phyloP scores from a whole-genome alignment of 1,139 yeast species.

The Debaryomycetaceae sp. region DNA sequence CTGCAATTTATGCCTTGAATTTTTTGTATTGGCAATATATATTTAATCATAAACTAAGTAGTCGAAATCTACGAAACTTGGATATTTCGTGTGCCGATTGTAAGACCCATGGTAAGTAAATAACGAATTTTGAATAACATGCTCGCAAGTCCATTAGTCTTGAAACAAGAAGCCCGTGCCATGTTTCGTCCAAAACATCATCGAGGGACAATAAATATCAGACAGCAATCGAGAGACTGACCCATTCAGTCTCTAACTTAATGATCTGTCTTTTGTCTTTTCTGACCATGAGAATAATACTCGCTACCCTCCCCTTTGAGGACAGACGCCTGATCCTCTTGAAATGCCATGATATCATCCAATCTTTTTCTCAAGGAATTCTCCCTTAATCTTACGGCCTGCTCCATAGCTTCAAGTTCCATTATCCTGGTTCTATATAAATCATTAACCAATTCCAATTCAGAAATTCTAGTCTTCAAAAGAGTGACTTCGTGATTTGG shows the following conservation, averaged over 20 bases:
- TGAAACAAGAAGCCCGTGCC: background rate
- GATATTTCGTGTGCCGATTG: background rate
- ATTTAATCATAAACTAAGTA: background rate
- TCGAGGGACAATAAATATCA: conserved; percentile 1
- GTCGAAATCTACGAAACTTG: background rate
- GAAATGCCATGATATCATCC: conserved; percentile 39
- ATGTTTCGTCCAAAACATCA: background rate
- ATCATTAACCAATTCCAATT: conserved; percentile 85
- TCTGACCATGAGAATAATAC: conserved; percentile 7
- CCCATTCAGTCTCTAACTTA: background rate
- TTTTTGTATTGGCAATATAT: no score
- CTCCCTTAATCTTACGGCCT: conserved; percentile 53
- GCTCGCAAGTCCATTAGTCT: background rate
- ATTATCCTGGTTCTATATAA: conserved; percentile 74
- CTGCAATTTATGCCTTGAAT: no score
- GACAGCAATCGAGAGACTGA: background rate
- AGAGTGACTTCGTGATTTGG: conserved; percentile 45
- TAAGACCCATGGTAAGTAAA: background rate
- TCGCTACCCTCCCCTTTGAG: conserved; percentile 24
- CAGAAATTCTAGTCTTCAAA: conserved; percentile 76
- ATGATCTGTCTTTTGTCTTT: conserved; percentile 10
- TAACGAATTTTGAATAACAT: no score
- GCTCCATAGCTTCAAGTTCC: conserved; percentile 75
- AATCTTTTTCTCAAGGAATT: conserved; percentile 45
- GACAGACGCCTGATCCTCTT: conserved; percentile 16